Evolutionary conservation across 2,329 filamentous ascomycete species (phyloP).

Genomic region (Diplocarpon rosae): DNA sequence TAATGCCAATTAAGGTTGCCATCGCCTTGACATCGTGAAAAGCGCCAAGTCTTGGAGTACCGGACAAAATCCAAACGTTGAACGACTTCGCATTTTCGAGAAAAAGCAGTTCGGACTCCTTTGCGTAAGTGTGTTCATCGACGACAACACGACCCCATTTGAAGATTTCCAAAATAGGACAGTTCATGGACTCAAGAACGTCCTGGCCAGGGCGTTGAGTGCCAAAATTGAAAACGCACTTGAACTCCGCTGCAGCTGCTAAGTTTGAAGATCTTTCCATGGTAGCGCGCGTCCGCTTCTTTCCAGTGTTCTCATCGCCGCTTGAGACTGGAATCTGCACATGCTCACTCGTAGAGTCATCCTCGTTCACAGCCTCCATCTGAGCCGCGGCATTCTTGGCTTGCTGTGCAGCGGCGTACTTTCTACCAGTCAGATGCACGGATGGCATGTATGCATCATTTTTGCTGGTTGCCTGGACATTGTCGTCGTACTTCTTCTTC

Average conservation of each 20-base stretch:
- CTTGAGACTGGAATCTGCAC: no score
- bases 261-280: not conserved
- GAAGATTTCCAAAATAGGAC: slow-evolving; percentile 46
- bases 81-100: not conserved
- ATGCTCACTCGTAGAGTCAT: no score
- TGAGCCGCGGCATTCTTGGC: not conserved
- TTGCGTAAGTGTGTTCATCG: slow-evolving; percentile 53
- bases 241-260: not conserved
- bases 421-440: slow-evolving; percentile 23
- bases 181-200: slow-evolving; percentile 4
- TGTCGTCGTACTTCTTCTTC: slow-evolving; percentile 18
- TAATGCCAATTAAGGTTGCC: slow-evolving; percentile 42
- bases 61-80: slow-evolving; percentile 46
- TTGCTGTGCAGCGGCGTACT: slow-evolving; percentile 13
- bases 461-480: slow-evolving; percentile 27
- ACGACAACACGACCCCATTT: slow-evolving; percentile 48
- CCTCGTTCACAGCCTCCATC: no score
- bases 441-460: slow-evolving; percentile 13
- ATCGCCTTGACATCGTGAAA: slow-evolving; percentile 50
- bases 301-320: not conserved
- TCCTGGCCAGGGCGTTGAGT: not conserved
- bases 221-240: not conserved
- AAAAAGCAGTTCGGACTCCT: slow-evolving; percentile 18
- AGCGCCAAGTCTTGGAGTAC: slow-evolving; percentile 46
- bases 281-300: not conserved